Conservation (phyloP, 768 basidiomycete species). For the Wakefieldia striispora region DNA sequence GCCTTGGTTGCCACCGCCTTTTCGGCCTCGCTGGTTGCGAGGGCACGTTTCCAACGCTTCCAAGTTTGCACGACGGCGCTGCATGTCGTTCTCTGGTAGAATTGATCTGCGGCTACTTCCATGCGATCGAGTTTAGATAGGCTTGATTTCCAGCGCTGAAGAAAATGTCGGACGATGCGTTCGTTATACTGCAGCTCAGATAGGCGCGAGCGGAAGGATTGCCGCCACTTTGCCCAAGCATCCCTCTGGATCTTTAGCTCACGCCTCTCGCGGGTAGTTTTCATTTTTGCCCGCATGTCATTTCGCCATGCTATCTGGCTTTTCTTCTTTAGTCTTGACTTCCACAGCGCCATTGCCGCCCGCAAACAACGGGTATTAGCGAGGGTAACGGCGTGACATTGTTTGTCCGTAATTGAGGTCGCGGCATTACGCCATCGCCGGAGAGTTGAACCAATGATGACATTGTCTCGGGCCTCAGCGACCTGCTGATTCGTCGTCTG, state of each 20-base stretch:
- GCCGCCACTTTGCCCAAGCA: constrained; percentile 68
- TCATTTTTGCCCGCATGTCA: constrained; percentile 73
- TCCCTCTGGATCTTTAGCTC: constrained; percentile 53
- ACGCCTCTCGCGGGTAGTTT: constrained; percentile 52
- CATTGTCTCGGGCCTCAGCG: constrained; percentile 61
- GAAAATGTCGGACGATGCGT: constrained; percentile 42
- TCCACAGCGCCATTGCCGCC: constrained; percentile 51
- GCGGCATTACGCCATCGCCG: constrained; percentile 58
- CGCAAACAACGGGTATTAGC: constrained; percentile 46
- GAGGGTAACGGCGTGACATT: constrained; percentile 41
- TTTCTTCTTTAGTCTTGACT: constrained; percentile 48
- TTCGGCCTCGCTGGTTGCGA: constrained; percentile 46
- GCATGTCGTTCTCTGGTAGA: constrained; percentile 39
- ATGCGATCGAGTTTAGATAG: constrained; percentile 41
- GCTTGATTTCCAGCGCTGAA: constrained; percentile 52
- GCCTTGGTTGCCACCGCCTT: constrained; percentile 43
- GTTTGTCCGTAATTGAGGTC: constrained; percentile 36
- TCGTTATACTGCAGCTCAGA: constrained; percentile 51
- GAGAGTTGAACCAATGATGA: constrained; percentile 57
- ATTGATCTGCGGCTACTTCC: constrained; percentile 50
- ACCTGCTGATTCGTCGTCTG: constrained; percentile 76
- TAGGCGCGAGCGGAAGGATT: constrained; percentile 47
- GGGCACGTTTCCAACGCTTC: constrained; percentile 54
- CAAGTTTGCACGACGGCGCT: constrained; percentile 43
- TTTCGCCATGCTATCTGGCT: constrained; percentile 60